Evolutionary conservation across 306 rosid species (phyloP), one percentile per base, ranked within the genome.

Genomic region (Lithocarpus polystachyus): DNA sequence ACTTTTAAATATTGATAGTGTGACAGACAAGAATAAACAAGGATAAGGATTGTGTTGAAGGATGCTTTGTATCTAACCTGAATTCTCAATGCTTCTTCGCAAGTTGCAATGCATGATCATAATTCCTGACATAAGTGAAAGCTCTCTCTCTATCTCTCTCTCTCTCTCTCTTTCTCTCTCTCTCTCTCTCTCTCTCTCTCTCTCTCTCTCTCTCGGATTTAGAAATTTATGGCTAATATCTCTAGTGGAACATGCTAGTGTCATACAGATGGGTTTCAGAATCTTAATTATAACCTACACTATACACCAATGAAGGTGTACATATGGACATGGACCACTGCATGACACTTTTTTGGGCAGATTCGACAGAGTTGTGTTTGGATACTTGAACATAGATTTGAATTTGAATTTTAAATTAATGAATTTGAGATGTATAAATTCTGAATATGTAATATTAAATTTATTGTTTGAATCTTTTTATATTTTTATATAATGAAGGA

Each of bases 31-130:
- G 22, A 33, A 8, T 45, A 3, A 56, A 9, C 15, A 7, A 17
- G 53, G 89, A 87, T 85, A 81, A 87, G 85, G 78, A 74, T 81
- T 80, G 77, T 77, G 87, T 59, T 81, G 82, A 81, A 76, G 81
- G 86, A 55, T 81, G 82, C 71, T 69, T 51, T 28, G 55, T 12
- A 28, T 15, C 56, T 23, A 35, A 28, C n/a, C 54, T 57, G 26
- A 84, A 57, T 48, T 68, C 82, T 83, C 79, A 85, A 77, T 89
- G 83, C 56, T 79, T 74, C 85, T 84, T 54, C 65, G 73, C 88
- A 79, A 79, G 82, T 81, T 77, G 83, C 73, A 24, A 68, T 67
- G 83, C 64, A 18, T 75, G 69, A 40, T 71, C 60, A 31, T 69
- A n/a, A 68, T 75, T 77, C 71, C 75, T 77, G 71, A 75, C 70